Evolutionary conservation across 2,329 filamentous ascomycete species (phyloP).

Genomic region (Cercospora sp.): DNA sequence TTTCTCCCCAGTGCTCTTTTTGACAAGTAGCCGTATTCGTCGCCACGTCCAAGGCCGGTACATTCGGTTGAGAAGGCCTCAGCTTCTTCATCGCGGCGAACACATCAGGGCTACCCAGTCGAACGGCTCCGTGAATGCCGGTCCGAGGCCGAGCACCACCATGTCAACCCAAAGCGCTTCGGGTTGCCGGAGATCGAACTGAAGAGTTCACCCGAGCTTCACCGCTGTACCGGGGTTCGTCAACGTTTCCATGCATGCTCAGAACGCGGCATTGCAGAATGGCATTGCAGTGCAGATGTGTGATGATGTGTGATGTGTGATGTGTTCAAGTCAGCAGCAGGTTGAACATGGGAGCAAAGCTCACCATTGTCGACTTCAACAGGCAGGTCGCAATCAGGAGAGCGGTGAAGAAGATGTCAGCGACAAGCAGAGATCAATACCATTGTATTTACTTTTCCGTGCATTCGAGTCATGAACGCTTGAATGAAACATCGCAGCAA

Average conservation of each 20-base stretch:
- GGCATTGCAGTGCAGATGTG: not conserved
- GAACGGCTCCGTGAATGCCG: not conserved
- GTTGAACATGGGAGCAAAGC: not conserved
- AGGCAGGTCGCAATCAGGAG: not conserved
- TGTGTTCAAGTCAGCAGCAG: not conserved
- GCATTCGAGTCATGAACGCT: constrained; percentile 25
- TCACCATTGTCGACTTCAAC: not conserved
- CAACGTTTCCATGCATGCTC: not conserved
- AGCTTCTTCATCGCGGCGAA: not conserved
- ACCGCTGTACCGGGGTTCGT: not conserved
- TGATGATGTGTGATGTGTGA: not conserved
- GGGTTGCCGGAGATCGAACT: not conserved
- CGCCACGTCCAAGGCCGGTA: not conserved
- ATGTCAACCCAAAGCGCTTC: not conserved
- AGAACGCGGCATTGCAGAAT: not conserved
- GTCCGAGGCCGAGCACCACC: not conserved
- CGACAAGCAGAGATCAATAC: constrained; percentile 24
- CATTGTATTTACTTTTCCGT: constrained; percentile 28
- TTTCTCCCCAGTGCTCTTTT: not conserved
- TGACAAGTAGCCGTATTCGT: not conserved
- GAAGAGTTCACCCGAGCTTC: not conserved
- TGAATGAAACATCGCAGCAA: constrained; percentile 25
- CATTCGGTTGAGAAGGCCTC: not conserved
- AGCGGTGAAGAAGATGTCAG: not conserved
- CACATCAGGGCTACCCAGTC: not conserved